Evolutionary conservation across 306 rosid species (phyloP).

Genomic region (Casuarina equisetifolia): DNA sequence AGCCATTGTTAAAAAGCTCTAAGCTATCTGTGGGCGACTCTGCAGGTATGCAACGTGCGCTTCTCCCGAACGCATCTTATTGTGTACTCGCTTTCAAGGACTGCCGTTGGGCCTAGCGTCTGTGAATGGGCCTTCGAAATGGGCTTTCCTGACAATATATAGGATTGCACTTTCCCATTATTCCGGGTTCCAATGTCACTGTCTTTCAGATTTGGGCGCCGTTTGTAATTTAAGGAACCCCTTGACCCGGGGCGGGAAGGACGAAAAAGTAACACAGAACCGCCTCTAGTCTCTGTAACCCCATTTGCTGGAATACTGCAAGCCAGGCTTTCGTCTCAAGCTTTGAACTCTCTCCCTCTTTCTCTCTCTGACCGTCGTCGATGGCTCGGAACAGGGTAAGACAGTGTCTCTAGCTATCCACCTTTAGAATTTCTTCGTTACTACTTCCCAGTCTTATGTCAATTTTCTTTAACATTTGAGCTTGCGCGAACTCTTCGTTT

Average conservation of each 20-base stretch:
- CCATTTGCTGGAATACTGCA: not conserved
- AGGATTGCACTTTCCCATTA: not conserved
- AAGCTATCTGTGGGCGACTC: not conserved
- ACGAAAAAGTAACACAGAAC: not conserved
- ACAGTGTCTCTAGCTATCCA: not conserved
- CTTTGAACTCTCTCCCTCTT: not conserved
- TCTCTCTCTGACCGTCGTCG: constrained; percentile 22
- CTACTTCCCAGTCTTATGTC: not conserved
- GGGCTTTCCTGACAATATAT: not conserved
- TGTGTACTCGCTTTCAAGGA: not conserved
- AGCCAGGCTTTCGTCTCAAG: constrained; percentile 34
- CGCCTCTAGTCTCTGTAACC: not conserved
- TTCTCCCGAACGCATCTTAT: not conserved
- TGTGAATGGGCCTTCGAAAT: not conserved
- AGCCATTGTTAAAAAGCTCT: constrained; percentile 48
- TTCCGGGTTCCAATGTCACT: not conserved
- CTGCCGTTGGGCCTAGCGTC: not conserved
- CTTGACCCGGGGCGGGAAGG: constrained; percentile 11
- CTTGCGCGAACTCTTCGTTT: not conserved
- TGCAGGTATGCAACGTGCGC: not conserved
- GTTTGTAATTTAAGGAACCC: not conserved
- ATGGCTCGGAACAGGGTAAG: constrained; percentile 83
- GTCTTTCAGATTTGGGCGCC: not conserved
- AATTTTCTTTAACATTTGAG: not conserved
- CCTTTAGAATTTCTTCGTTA: not conserved